Base-by-base conservation (phyloP, 495 filamentous ascomycete species). In the Lichina pygmaea region DNA sequence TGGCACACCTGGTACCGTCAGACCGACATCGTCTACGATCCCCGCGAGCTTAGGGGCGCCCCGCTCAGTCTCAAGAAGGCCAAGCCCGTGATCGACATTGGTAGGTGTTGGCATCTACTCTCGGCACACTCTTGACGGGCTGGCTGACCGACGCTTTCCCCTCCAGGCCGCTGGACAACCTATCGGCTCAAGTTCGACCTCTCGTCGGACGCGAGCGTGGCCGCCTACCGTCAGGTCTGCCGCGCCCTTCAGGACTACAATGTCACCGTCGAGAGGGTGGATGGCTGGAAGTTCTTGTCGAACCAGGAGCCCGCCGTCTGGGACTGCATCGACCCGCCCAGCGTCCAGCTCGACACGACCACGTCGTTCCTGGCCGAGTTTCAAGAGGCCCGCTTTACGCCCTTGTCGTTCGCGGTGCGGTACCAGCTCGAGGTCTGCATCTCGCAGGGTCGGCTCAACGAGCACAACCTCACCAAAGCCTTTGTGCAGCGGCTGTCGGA, bases 391-490 rank as follows among this genome's bases (percentile, higher is more conserved):
- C 48, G 61, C 17, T 7, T 43, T 44, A 12, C 44, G 36, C 15
- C 42, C 48, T 63, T 97, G 5, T 62, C 73, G 0, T 94, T 85
- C 42, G 55, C 72, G 0, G 71, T 86, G 2, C 72, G 81, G 8
- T 95, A 95, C 53, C 86, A 93, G 57, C 68, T 97, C 0, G 86
- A 95, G 57, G 86, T 82, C 0, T 94, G 86, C 55, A 66, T 95
- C 8, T 92, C 85, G 0, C 68, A 80, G 16, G 73, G 75, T 0
- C 61, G 68, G n/a, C 60, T 97, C n/a, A 77, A 75, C 44, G 85
- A 92, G 57, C 70, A 77, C 54, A 80, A 73, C 44, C 67, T 93
- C 44, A 66, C 60, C 6, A 54, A 58, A 6, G 61, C 70, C 8
- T 94, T 93, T 49, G 58, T 86, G 13, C 49, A 63, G 15, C 69